Evolutionary conservation across 768 basidiomycete species (phyloP).

Genomic region (Suillus alpinus): DNA sequence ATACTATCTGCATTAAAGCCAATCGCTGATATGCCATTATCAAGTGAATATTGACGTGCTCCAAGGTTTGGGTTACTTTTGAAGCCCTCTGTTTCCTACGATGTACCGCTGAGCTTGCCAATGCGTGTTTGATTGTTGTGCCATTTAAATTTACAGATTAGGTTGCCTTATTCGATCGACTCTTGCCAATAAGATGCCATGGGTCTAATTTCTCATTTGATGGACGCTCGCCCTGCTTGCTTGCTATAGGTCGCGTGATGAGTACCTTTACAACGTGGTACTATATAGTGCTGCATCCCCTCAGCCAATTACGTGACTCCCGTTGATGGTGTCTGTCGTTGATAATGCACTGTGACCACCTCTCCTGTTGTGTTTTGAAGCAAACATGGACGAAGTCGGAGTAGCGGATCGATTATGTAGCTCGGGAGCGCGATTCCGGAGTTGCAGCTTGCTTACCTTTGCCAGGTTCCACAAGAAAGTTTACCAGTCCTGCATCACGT

Average conservation of each 20-base stretch:
- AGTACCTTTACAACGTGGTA: background rate
- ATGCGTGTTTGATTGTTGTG: background rate
- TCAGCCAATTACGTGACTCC: background rate
- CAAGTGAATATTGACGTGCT: background rate
- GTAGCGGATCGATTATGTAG: background rate
- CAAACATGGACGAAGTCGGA: background rate
- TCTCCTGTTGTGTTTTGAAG: background rate
- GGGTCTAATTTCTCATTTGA: background rate
- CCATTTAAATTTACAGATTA: background rate
- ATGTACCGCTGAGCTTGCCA: background rate
- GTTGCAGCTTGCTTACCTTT: too few relatives aligned
- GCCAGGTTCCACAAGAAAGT: too few relatives aligned
- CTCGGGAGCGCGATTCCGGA: background rate
- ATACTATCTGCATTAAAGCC: constrained; percentile 12
- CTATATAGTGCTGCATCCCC: background rate
- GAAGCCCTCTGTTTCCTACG: background rate
- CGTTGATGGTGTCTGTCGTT: background rate
- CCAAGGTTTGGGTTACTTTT: background rate
- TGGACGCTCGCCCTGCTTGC: background rate
- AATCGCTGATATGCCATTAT: background rate
- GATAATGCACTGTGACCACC: background rate
- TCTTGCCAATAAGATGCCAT: background rate
- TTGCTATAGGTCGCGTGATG: background rate
- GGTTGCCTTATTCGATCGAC: background rate
- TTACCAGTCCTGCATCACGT: too few relatives aligned